Percentiles rank a stretch among this genome's conserved stretches.
These are phyloP conservation scores for Gossypium gossypioides DNA, from an alignment of 441 rosid genomes.

Conservation along the genomic window DNA sequence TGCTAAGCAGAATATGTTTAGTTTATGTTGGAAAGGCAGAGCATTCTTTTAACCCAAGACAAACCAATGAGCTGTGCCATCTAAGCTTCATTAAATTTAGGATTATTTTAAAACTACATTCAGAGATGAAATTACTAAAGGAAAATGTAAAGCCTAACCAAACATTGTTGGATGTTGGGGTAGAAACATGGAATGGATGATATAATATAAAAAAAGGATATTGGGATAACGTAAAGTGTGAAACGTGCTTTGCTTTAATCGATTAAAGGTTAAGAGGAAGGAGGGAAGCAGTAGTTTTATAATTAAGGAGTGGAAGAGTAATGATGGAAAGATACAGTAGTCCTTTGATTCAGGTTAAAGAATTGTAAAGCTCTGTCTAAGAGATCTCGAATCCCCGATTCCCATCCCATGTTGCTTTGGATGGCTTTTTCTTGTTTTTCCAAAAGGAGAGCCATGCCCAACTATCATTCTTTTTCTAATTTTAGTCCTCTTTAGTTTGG, in stretches of 20 bases:
- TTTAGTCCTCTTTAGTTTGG: no score
- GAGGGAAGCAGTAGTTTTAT: neutral
- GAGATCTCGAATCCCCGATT: constrained; percentile 36
- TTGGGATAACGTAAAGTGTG: constrained; percentile 13
- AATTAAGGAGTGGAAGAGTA: constrained; percentile 7
- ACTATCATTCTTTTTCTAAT: neutral
- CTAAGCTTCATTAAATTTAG: neutral
- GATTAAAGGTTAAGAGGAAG: constrained; percentile 25
- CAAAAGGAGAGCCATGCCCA: constrained; percentile 26
- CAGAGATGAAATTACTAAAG: neutral
- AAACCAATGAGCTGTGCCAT: neutral
- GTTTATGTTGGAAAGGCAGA: neutral
- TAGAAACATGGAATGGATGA: no score
- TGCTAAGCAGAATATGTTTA: no score
- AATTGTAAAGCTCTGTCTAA: constrained; percentile 16
- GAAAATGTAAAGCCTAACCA: no score
- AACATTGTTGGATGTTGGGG: no score
- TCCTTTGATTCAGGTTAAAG: constrained; percentile 23
- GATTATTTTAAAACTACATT: neutral
- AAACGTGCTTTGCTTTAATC: constrained; percentile 25
- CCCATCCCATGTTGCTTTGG: constrained; percentile 28
- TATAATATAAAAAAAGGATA: neutral
- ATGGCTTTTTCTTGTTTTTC: neutral
- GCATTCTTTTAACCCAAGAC: neutral
- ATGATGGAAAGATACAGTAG: constrained; percentile 17